Evolutionary conservation across 1,284 basidiomycete species (phyloP), one percentile per base, ranked within the genome.

Genomic region (Polyporus tsugae): DNA sequence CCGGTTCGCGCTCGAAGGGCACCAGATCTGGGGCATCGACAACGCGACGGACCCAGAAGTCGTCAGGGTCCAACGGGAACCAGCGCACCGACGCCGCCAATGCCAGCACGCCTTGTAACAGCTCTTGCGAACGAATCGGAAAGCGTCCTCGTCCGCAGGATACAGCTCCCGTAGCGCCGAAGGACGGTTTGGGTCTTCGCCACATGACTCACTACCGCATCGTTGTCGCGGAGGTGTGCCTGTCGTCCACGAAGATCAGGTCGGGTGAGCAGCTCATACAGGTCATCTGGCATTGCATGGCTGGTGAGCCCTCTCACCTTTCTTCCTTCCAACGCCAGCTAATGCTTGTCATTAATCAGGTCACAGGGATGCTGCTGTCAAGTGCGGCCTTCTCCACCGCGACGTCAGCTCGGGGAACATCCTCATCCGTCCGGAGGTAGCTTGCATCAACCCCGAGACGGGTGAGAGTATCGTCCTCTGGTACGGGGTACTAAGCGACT

Each of bases 221-320:
- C 38, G 66, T 58, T 3, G 69, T 68, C 10, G 29, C 62, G 4
- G 69, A 70, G n/a, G 64, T 70, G 4, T 70, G 69, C 62, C 38
- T 68, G 1, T 15, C 57, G 4, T 42, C 64, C 0, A 53, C 25
- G 2, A 13, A 46, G 9, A 63, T 70, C 58, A 59, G 2, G 46
- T 52, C 17, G 9, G 35, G 25, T n/a, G 35, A 53, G 29, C 63
- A 68, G 46, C 58, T 70, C n/a, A 17, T 64, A 2, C 46, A 46
- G 1, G 15, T 63, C 15, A 58, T 68, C 2, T 42, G 38, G 6
- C 17, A 63, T 17, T 63, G 63, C 44, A 44, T 68, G 4, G n/a
- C 13, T 4, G 62, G 64, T 68, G n/a, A 52, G 46, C 22, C 4
- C 6, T 6, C 22, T 52, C 22, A 4, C 7, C 10, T 11, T 25